Base-by-base conservation (phyloP, 208 protist species). In the Crithidia brevicula region DNA sequence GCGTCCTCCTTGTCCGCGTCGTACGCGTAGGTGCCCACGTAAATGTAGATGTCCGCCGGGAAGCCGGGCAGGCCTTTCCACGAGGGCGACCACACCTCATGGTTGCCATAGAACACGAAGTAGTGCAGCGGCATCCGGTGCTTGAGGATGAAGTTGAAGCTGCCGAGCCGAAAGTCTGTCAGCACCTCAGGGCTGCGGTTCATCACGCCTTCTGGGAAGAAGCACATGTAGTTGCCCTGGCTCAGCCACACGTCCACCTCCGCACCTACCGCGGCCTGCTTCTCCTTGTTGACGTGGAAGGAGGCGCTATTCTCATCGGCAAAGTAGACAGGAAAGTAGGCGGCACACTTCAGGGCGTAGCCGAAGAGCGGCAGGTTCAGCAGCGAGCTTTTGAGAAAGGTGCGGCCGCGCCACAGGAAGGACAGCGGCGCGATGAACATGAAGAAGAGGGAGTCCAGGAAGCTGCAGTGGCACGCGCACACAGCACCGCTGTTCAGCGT, bases 261-360 rank as follows among this genome's bases (percentile, higher is more conserved):
- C n/a, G 25, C 74, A 7, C 57, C 67, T 23, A 95, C 85, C 18
- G 54, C 33, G 16, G 66, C 81, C 77, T 95, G 89, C 65, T 84
- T 89, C 31, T 88, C 85, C 74, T 83, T 89, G 52, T 95, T 78
- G 8, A 93, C 76, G 7, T 67, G 46, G 46, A 92, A 95, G 42
- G 67, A 79, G 36, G 34, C 30, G 42, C 33, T 75, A 20, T 60
- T 74, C 31, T 87, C 74, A 33, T 81, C 68, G 4, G 69, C 81
- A 60, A 93, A 96, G 72, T 92, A 90, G 34, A 96, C 87, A 1
- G 90, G 90, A 31, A 93, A 83, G 66, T 93, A 80, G 0, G 80
- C 91, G 33, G 66, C 80, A 50, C 78, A 68, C 40, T 59, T 46
- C 63, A 93, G 62, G n/a, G 88, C 72, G 56, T 79, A 68, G 8